These are phyloP conservation scores for Xylariaceae sp. DNA, from an alignment of 2,329 filamentous ascomycete species.

Conservation along the genomic window DNA sequence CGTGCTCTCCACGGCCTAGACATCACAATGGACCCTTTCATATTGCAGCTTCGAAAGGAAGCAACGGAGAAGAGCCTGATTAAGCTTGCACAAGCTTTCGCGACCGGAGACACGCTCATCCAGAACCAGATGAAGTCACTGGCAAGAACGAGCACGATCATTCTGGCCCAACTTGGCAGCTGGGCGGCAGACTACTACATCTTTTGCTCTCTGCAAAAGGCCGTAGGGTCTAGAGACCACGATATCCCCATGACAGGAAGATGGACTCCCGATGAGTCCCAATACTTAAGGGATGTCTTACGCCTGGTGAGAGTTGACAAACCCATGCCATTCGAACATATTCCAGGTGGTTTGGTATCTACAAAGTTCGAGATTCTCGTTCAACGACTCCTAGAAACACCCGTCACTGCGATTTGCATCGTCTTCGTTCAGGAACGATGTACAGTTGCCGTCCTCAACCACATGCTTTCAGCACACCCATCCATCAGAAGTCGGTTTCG, in stretches of 20 bases:
- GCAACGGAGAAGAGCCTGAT: slow-evolving; percentile 40
- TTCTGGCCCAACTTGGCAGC: slow-evolving; percentile 58
- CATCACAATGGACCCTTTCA: slow-evolving; percentile 59
- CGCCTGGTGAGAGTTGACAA: slow-evolving; percentile 31
- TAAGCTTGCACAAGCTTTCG: slow-evolving; percentile 38
- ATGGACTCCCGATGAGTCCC: slow-evolving; percentile 50
- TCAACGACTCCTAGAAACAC: slow-evolving; percentile 43
- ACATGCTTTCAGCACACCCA: slow-evolving; percentile 56
- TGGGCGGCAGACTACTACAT: slow-evolving; percentile 72
- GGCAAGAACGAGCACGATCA: slow-evolving; percentile 44
- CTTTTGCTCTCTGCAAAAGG: slow-evolving; percentile 40
- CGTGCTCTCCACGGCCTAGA: slow-evolving; percentile 45
- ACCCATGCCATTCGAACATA: slow-evolving; percentile 19
- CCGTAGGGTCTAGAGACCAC: slow-evolving; percentile 27
- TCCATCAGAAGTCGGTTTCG: slow-evolving; percentile 43
- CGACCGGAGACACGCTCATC: slow-evolving; percentile 49
- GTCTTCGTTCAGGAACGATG: slow-evolving; percentile 66
- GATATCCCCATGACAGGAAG: slow-evolving; percentile 34
- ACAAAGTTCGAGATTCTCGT: slow-evolving; percentile 59
- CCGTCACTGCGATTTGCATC: slow-evolving; percentile 53
- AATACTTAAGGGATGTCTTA: slow-evolving; percentile 53
- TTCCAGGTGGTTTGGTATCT: slow-evolving; percentile 40
- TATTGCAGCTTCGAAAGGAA: slow-evolving; percentile 46
- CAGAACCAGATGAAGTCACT: slow-evolving; percentile 57
- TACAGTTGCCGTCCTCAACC: slow-evolving; percentile 57